Evolutionary conservation across 805 yeast genomes (phyloP), one percentile per base, ranked within the genome.

Genomic region (Kodamaea sagamina): DNA sequence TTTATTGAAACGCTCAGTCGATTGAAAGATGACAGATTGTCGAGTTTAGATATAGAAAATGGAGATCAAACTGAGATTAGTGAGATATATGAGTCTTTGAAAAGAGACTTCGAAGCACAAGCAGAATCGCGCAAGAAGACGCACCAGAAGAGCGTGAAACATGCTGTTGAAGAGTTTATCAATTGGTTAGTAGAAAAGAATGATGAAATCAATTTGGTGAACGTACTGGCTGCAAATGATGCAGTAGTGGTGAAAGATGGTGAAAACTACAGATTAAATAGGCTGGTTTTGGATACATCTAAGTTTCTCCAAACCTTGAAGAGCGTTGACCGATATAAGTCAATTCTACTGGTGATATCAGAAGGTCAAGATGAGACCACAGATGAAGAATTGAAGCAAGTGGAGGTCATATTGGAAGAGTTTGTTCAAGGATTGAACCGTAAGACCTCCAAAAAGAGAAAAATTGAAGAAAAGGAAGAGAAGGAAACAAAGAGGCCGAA

Each of bases 21-120:
- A n/a, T 35, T 57, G 16, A 53, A 58, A 16, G 72, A 68, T 43
- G 65, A 64, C 9, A 47, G 71, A 28, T 51, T 68, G 11, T 41
- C 53, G 3, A 47, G 49, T 15, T 48, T 66, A 28, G 58, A 59
- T 32, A 31, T 61, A 36, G 25, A 54, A 53, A 5, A 49, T 46
- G 4, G 49, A 45, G 8, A 21, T 21, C 8, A 6, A 21, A 8
- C 24, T 21, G 72, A 67, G 32, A 39, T 65, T 3, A 53, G 46
- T 3, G 43, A 56, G 15, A 59, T 70, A 9, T 65, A 59, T 38
- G 61, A 59, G 6, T 54, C 53, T 5, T 47, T 70, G 35, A 55
- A 54, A 34, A 46, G 47, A 34, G 71, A 64, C 8, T 45, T 48
- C 18, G 52, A 51, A 9, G 26, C 39, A 1, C 54, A 50, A 21